Conservation (phyloP, 2,329 filamentous ascomycete species). For the Pseudopithomyces maydicus region DNA sequence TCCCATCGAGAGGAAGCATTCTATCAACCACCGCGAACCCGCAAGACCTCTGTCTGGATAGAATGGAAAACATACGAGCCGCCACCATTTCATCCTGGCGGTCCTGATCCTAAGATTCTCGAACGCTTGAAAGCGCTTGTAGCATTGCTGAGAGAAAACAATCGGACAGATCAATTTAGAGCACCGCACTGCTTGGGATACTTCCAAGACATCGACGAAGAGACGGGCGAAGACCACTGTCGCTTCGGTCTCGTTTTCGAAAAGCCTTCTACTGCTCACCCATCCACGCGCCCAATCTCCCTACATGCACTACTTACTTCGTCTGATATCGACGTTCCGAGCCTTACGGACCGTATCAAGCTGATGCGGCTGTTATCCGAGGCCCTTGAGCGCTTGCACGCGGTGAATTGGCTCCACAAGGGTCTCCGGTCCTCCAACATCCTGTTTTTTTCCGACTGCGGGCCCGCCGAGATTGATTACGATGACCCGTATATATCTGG, state of each 20-base stretch:
- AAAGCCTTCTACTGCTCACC: slow-evolving; percentile 48
- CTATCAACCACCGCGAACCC: slow-evolving; percentile 23
- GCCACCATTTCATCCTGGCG: slow-evolving; percentile 20
- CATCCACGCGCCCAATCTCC: slow-evolving; percentile 52
- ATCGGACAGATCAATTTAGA: slow-evolving; percentile 34
- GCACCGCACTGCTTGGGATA: slow-evolving; percentile 44
- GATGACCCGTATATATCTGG: slow-evolving; percentile 55
- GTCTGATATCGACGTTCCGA: slow-evolving; percentile 44
- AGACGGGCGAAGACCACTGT: slow-evolving; percentile 27
- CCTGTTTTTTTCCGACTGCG: slow-evolving; percentile 53
- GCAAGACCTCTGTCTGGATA: slow-evolving; percentile 39
- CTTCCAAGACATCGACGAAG: slow-evolving; percentile 34
- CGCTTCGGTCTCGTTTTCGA: slow-evolving; percentile 62
- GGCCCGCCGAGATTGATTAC: slow-evolving; percentile 41
- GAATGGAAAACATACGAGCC: slow-evolving; percentile 45
- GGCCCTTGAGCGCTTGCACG: slow-evolving; percentile 60
- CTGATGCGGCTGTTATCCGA: slow-evolving; percentile 59
- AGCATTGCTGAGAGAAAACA: slow-evolving; percentile 38
- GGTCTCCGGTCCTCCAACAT: slow-evolving; percentile 61
- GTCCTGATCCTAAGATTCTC: slow-evolving; percentile 32
- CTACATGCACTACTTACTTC: slow-evolving; percentile 53
- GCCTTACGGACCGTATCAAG: slow-evolving; percentile 57
- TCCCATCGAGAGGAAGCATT: slow-evolving; percentile 35
- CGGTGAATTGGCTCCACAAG: slow-evolving; percentile 64
- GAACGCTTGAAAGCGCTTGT: slow-evolving; percentile 40